These are phyloP conservation scores for Ligustrum vulgare DNA, from an alignment of 257 asterid genomes.

Conservation along the genomic window DNA sequence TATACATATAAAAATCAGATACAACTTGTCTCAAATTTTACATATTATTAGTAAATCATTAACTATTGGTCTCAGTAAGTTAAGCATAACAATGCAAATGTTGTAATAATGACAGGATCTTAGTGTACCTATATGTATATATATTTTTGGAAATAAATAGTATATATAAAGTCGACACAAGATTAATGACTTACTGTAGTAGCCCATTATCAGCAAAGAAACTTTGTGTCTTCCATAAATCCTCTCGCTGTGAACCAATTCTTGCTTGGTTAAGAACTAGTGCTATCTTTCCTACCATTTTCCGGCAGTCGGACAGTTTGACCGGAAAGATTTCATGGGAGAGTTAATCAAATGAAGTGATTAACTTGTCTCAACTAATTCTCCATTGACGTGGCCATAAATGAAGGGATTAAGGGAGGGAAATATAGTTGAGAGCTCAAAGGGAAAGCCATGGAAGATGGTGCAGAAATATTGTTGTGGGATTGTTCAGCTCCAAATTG, in stretches of 20 bases:
- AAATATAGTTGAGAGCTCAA: constrained; percentile 39
- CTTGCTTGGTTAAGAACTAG: constrained; percentile 19
- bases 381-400: constrained; percentile 32
- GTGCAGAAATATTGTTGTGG: constrained; percentile 19
- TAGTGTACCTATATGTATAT: constrained; percentile 2
- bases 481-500: constrained; percentile 46
- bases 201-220: not conserved
- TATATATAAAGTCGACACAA: constrained; percentile 7
- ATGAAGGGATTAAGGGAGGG: constrained; percentile 31
- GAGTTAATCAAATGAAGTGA: constrained; percentile 42
- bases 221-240: constrained; percentile 3
- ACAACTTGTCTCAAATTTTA: not conserved
- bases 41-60: not conserved
- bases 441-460: constrained; percentile 19
- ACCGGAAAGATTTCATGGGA: constrained; percentile 31
- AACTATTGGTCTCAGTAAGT: constrained; percentile 3
- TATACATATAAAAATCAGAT: not conserved
- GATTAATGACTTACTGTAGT: constrained; percentile 30
- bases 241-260: not conserved
- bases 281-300: constrained; percentile 11
- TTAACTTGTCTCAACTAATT: constrained; percentile 35
- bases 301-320: constrained; percentile 25
- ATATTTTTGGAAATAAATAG: not conserved
- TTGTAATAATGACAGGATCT: constrained; percentile 9
- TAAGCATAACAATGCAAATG: constrained; percentile 19